phyloP scores from a whole-genome alignment of 192 early-diverging fungal genomes.

The Podila epicladia region DNA sequence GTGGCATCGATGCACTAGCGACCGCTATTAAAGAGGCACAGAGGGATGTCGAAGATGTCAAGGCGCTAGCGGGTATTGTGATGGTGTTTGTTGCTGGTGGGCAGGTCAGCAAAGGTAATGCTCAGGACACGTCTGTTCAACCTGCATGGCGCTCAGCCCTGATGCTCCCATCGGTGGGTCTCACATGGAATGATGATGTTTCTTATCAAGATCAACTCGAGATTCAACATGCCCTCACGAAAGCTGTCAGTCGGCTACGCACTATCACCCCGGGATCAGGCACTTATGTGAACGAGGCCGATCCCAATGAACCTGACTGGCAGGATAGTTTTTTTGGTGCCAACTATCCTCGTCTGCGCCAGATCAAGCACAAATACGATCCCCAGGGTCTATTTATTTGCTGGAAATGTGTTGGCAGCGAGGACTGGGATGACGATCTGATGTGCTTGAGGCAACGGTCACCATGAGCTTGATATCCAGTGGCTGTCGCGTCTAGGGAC shows the following conservation, averaged over 20 bases:
- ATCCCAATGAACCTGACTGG: slow-evolving; percentile 49
- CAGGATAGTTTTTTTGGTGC: slow-evolving; percentile 52
- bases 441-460: not conserved
- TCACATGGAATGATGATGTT: slow-evolving; percentile 3
- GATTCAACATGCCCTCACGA: not conserved
- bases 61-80: slow-evolving; percentile 4
- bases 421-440: slow-evolving; percentile 15
- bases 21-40: slow-evolving; percentile 12
- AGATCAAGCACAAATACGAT: slow-evolving; percentile 59
- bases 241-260: not conserved
- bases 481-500: no score
- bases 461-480: no score
- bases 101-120: slow-evolving; percentile 16
- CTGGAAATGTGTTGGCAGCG: slow-evolving; percentile 54
- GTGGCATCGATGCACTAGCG: not conserved
- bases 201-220: not conserved
- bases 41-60: slow-evolving; percentile 6
- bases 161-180: slow-evolving; percentile 4
- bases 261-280: slow-evolving; percentile 45
- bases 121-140: slow-evolving; percentile 12
- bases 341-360: slow-evolving; percentile 50
- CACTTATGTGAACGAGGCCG: slow-evolving; percentile 58
- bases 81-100: slow-evolving; percentile 37
- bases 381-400: slow-evolving; percentile 53
- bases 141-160: slow-evolving; percentile 54